Evolutionary conservation across 257 asterid genomes (phyloP), one percentile per base, ranked within the genome.

Genomic region (Salvia hispanica): DNA sequence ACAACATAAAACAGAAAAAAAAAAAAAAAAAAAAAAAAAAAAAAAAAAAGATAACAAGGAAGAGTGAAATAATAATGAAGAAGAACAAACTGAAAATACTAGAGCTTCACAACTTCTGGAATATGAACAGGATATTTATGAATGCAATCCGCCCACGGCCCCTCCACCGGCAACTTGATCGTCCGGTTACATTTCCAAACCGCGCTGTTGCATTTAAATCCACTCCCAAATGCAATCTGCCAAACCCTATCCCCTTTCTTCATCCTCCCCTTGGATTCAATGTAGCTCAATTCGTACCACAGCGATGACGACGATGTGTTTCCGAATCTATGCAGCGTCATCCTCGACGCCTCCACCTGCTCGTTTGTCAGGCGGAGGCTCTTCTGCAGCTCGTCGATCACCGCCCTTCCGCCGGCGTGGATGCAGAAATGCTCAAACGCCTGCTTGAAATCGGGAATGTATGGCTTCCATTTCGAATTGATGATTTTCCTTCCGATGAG

Each of bases 391-490:
- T 85, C 88, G 42, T 88, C 95, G 42, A 88, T 88, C 65, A 88
- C 92, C 1, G 95, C 95, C 71, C 95, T 56, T 15, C 95, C 95
- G 0, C 92, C 88, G 1, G 95, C 95, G 46, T 85, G 91, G 68
- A 87, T 87, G 73, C 92, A 87, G 67, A 83, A 87, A 31, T 87
- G 95, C 21, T 87, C 92, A n/a, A 87, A 85, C 0, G 95, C 95
- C 37, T 46, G 70, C 55, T 79, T 87, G 70, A 84, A 87, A 63
- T 85, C 80, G 0, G 95, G 95, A 2, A 85, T 75, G 6, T 83
- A 85, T 0, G 81, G 80, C 66, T 85, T 85, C 67, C 34, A 50
- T 10, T 83, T 84, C 0, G 78, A 18, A 61, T 74, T 77, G 13
- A 79, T 42, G 3, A 88, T 2, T 50, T 83, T 83, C 9, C 80